Evolutionary conservation across 495 filamentous ascomycete genomes (phyloP).

Genomic region (Aeminium ludgeri): DNA sequence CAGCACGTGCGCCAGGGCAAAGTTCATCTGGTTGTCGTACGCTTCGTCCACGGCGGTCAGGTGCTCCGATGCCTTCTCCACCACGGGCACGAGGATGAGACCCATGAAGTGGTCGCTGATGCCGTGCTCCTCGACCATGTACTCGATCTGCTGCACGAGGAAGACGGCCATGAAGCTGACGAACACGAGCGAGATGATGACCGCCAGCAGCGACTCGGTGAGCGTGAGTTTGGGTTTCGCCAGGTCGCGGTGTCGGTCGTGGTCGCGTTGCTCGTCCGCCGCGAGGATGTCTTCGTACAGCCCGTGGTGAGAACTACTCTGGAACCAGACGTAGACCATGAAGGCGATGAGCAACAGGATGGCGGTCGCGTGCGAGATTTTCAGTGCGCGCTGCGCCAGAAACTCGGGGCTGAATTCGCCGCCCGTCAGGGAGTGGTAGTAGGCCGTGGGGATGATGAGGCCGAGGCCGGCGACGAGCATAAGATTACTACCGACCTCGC

Average conservation of each 20-base stretch:
- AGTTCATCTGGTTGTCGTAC: conserved; percentile 76
- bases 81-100: conserved; percentile 51
- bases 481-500: conserved; percentile 36
- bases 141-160: conserved; percentile 63
- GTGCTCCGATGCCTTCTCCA: conserved; percentile 69
- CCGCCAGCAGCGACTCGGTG: conserved; percentile 52
- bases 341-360: conserved; percentile 69
- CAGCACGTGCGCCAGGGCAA: conserved; percentile 77
- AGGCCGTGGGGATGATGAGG: conserved; percentile 68
- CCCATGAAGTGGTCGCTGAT: conserved; percentile 48
- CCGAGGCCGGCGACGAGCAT: conserved; percentile 62
- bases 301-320: conserved; percentile 64
- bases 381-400: conserved; percentile 22
- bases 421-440: conserved; percentile 41
- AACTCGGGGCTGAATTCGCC: conserved; percentile 22
- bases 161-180: conserved; percentile 71
- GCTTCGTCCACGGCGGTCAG: conserved; percentile 83
- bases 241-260: conserved; percentile 47
- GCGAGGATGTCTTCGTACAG: conserved; percentile 59
- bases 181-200: conserved; percentile 48
- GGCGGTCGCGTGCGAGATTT: conserved; percentile 59
- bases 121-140: conserved; percentile 43
- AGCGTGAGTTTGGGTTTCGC: conserved; percentile 59
- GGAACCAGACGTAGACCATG: conserved; percentile 59
- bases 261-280: conserved; percentile 52